phyloP scores from a whole-genome alignment of 2,329 filamentous ascomycete genomes.

The Trichoderma endophyticum region DNA sequence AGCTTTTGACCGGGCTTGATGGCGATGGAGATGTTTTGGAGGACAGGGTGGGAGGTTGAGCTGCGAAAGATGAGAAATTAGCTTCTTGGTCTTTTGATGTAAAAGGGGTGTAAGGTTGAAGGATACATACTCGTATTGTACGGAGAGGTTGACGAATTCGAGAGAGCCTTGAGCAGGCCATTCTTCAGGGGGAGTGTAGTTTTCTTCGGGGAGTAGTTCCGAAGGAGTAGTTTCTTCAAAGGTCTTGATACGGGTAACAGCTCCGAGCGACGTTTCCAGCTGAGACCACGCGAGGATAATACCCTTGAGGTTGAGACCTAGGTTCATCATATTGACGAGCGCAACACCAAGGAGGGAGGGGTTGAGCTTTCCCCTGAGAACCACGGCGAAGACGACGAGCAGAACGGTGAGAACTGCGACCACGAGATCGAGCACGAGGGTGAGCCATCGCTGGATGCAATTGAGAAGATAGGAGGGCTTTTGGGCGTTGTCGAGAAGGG shows the following conservation, averaged over 20 bases:
- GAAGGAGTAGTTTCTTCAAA: slow-evolving; percentile 28
- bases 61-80: slow-evolving; percentile 10
- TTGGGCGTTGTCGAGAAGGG: slow-evolving; percentile 45
- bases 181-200: slow-evolving; percentile 5
- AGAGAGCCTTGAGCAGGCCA: slow-evolving; percentile 28
- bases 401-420: slow-evolving; percentile 46
- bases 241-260: slow-evolving; percentile 28
- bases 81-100: background rate
- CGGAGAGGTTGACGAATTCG: slow-evolving; percentile 25
- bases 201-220: slow-evolving; percentile 24
- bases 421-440: slow-evolving; percentile 49
- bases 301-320: slow-evolving; percentile 28
- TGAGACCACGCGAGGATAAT: slow-evolving; percentile 31
- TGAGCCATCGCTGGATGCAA: slow-evolving; percentile 52
- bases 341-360: slow-evolving; percentile 37
- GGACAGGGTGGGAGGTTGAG: slow-evolving; percentile 25
- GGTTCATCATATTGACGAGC: slow-evolving; percentile 35
- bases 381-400: slow-evolving; percentile 37
- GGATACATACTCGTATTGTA: slow-evolving; percentile 28
- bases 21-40: slow-evolving; percentile 31
- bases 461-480: slow-evolving; percentile 52
- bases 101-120: slow-evolving; percentile 7
- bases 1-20: slow-evolving; percentile 37
- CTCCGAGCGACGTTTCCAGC: slow-evolving; percentile 32
- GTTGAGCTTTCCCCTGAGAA: slow-evolving; percentile 30